Conservation (phyloP, 1,284 basidiomycete genomes). For the Bjerkandera adusta region DNA sequence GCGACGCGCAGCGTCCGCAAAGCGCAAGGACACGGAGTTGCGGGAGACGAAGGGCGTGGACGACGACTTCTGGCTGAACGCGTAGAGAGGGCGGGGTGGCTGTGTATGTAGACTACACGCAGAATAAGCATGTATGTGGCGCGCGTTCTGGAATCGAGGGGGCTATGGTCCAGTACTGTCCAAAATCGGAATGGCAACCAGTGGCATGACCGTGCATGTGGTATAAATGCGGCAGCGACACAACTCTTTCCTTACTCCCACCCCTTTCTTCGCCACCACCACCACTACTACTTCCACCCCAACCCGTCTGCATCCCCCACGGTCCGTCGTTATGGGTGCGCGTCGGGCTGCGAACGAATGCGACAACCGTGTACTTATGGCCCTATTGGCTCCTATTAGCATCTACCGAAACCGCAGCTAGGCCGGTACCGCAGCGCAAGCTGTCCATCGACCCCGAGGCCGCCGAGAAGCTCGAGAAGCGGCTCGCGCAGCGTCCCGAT, state of each 20-base stretch:
- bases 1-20: conserved; percentile 18
- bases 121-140: not conserved
- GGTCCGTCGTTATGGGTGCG: too few species aligned
- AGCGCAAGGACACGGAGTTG: conserved; percentile 23
- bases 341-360: too few species aligned
- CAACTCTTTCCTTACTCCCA: too few species aligned
- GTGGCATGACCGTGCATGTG: too few species aligned
- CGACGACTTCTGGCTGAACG: conserved; percentile 32
- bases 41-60: conserved; percentile 27
- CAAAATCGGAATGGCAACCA: not conserved
- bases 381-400: too few species aligned
- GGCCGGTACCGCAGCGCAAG: conserved; percentile 28
- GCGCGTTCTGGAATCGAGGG: too few species aligned
- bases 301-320: too few species aligned
- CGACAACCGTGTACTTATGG: too few species aligned
- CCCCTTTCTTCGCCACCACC: too few species aligned
- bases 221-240: too few species aligned
- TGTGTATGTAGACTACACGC: not conserved
- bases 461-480: conserved; percentile 53
- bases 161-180: not conserved
- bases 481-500: conserved; percentile 54
- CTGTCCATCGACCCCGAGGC: conserved; percentile 40
- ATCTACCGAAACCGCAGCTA: too few species aligned
- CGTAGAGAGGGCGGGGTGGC: conserved; percentile 8
- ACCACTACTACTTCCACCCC: conserved; percentile 4